A percentile compares a stretch with the other conserved stretches of the same genome.
These are phyloP conservation scores for Trichothecium roseum DNA, from an alignment of 2,329 filamentous ascomycete species.

Conservation along the genomic window DNA sequence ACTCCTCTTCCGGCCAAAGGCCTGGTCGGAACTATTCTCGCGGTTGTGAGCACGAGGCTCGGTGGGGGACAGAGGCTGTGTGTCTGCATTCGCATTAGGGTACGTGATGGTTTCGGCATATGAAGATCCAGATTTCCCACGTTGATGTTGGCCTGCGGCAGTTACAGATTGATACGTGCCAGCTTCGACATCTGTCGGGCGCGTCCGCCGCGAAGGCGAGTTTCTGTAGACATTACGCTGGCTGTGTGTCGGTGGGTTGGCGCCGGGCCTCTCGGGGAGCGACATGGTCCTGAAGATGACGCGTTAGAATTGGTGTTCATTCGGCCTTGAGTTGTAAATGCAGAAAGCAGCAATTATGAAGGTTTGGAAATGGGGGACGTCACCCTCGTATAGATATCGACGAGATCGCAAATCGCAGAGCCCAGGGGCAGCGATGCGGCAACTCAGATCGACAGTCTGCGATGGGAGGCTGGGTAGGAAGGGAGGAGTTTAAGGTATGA, in stretches of 20 bases:
- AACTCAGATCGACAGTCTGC: constrained; percentile 1
- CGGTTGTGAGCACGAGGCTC: constrained; percentile 19
- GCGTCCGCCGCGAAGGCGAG: constrained; percentile 54
- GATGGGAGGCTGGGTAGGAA: neutral
- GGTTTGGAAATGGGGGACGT: constrained; percentile 2
- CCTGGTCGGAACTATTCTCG: constrained; percentile 17
- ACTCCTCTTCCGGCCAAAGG: constrained; percentile 65
- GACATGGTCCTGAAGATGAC: constrained; percentile 40
- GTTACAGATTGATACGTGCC: constrained; percentile 38
- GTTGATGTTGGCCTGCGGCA: constrained; percentile 34
- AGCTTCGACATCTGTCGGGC: constrained; percentile 61
- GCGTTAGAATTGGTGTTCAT: constrained; percentile 2
- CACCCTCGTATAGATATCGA: constrained; percentile 2
- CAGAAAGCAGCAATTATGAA: neutral
- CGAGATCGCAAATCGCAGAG: neutral
- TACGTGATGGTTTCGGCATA: constrained; percentile 46
- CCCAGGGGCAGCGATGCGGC: constrained; percentile 1
- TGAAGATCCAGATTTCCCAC: constrained; percentile 47
- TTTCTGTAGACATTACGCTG: constrained; percentile 56
- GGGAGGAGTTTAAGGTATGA: neutral
- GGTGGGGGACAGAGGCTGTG: constrained; percentile 41
- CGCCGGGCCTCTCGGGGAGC: constrained; percentile 54
- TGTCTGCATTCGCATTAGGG: constrained; percentile 46
- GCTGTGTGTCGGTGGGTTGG: constrained; percentile 45
- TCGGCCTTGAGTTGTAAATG: neutral